Conservation (phyloP, 1,284 basidiomycete genomes). For the Moesziomyces aphidis region DNA sequence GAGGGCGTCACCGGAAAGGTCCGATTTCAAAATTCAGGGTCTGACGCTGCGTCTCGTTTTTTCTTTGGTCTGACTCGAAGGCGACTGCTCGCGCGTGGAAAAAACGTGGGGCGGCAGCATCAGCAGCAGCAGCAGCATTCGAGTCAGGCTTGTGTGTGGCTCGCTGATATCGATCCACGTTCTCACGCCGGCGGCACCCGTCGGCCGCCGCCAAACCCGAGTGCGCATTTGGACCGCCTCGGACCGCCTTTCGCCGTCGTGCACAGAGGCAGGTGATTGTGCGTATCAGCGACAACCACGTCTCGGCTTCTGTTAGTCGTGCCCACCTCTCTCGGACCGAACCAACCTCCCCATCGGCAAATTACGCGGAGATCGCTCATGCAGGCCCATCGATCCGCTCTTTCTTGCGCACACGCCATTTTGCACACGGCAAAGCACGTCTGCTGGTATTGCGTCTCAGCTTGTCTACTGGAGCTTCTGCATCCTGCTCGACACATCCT, state of each 20-base stretch:
- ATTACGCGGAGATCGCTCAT: background rate
- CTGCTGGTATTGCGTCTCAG: background rate
- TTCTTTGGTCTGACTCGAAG: background rate
- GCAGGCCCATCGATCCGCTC: too few species aligned
- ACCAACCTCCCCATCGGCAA: background rate
- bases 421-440: too few species aligned
- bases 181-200: background rate
- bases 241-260: too few species aligned
- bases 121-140: too few species aligned
- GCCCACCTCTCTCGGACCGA: background rate
- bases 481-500: slow-evolving; percentile 77
- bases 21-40: background rate
- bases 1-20: background rate
- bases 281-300: too few species aligned
- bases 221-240: background rate
- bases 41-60: background rate
- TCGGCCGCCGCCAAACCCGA: background rate
- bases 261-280: too few species aligned
- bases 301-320: too few species aligned
- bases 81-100: too few species aligned
- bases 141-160: too few species aligned
- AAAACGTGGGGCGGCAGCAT: background rate
- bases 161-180: too few species aligned
- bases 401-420: too few species aligned
- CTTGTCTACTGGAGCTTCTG: slow-evolving; percentile 61